A percentile compares a stretch with the other conserved stretches of the same genome.
Conservation (phyloP, 2,329 filamentous ascomycete species). For the Epichloe scottii region DNA sequence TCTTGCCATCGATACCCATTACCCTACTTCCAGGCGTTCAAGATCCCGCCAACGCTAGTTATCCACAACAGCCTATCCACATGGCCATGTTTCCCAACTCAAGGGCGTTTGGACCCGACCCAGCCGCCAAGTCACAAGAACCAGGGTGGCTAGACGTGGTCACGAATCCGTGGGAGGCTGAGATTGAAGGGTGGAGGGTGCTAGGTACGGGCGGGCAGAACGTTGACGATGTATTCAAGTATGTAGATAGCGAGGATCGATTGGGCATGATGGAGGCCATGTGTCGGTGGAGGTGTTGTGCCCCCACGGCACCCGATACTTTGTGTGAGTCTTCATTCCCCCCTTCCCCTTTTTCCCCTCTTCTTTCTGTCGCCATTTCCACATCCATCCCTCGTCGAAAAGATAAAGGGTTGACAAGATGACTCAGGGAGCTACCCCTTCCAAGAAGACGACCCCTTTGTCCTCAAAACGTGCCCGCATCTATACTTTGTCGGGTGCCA, state of each 20-base stretch:
- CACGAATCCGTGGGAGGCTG: slow-evolving; percentile 88
- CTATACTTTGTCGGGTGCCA: slow-evolving; percentile 85
- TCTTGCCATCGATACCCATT: slow-evolving; percentile 77
- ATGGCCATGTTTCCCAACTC: slow-evolving; percentile 76
- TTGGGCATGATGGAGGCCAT: slow-evolving; percentile 89
- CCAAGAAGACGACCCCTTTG: slow-evolving; percentile 84
- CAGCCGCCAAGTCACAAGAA: slow-evolving; percentile 22
- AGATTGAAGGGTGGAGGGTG: slow-evolving; percentile 80
- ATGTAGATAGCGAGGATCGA: slow-evolving; percentile 65
- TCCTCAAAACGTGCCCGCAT: slow-evolving; percentile 75
- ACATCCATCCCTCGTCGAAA: background rate
- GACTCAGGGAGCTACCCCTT: slow-evolving; percentile 81
- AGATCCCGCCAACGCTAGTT: slow-evolving; percentile 79
- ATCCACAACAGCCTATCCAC: slow-evolving; percentile 90
- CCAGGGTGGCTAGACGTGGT: slow-evolving; percentile 74
- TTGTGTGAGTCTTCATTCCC: slow-evolving; percentile 51
- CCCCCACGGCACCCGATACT: slow-evolving; percentile 92
- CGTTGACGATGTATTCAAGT: slow-evolving; percentile 86
- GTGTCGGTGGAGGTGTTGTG: slow-evolving; percentile 81
- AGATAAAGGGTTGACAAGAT: background rate
- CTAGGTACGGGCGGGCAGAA: slow-evolving; percentile 86
- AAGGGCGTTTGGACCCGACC: slow-evolving; percentile 50
- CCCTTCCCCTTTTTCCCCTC: background rate
- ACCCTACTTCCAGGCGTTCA: slow-evolving; percentile 74
- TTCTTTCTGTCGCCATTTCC: background rate